Conservation (phyloP, 305 asterid genomes). For the Fraxinus sp. region DNA sequence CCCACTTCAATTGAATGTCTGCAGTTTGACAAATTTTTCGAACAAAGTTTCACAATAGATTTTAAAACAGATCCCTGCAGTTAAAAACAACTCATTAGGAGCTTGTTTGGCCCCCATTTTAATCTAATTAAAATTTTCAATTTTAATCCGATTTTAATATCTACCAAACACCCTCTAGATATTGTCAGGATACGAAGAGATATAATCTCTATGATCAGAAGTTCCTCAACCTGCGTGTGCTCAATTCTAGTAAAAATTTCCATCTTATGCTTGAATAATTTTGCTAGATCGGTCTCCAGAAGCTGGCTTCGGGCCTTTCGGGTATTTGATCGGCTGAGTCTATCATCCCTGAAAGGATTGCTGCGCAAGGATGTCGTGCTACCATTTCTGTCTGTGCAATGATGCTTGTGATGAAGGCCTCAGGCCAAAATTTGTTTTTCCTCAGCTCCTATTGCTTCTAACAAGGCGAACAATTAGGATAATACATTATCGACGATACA, state of each 20-base stretch:
- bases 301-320: conserved; percentile 80
- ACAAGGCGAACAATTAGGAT: not conserved
- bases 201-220: not conserved
- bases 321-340: conserved; percentile 37
- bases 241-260: conserved; percentile 69
- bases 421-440: conserved; percentile 48
- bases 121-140: no score
- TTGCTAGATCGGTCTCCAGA: conserved; percentile 91
- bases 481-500: not conserved
- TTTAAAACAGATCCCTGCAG: conserved; percentile 80
- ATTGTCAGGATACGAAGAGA: not conserved
- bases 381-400: conserved; percentile 50
- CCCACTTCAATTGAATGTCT: conserved; percentile 48
- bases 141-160: no score
- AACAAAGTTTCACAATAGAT: conserved; percentile 66
- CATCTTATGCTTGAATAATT: conserved; percentile 52
- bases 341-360: conserved; percentile 42
- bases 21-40: conserved; percentile 57
- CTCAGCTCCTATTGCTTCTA: conserved; percentile 29
- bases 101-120: no score
- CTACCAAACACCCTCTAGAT: no score
- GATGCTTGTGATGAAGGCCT: conserved; percentile 53
- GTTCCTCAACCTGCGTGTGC: conserved; percentile 46
- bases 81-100: not conserved
- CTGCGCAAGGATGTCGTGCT: conserved; percentile 54